Evolutionary conservation across 176 grass and related monocot genomes (phyloP), one percentile per base, ranked within the genome.

Genomic region (Alloteropsis semialata): DNA sequence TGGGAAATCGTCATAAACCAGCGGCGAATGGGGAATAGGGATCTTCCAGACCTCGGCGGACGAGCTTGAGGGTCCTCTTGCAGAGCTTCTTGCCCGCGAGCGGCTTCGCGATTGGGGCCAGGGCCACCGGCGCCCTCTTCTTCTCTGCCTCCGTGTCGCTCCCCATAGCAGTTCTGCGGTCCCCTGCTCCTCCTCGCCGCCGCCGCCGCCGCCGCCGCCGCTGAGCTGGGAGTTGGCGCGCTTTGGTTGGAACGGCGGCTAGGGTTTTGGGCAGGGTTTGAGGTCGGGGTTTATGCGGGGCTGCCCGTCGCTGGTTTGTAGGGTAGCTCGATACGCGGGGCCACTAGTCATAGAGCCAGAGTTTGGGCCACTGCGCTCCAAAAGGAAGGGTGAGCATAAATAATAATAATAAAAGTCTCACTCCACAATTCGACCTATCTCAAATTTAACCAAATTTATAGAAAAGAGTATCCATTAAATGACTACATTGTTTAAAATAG

Each of bases 31-130:
- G 19, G 28, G 11, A 18, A 19, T 0, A 18, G 33, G 19, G 63
- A 19, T 24, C 24, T 3, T 65, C 2, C 11, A 43, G 10, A 63
- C 76, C 82, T 76, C 71, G 74, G 53, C 90, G 81, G 57, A 94
- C 92, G 72, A 97, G 94, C 88, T 94, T 97, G 87, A 97, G 90
- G 76, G 85, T 92, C 38, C 77, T 55, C 88, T 94, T 94, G 87
- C 76, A 84, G 85, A 94, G 90, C 74, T 94, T 92, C 83, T 87
- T 92, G 17, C 90, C 89, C 9, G 90, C 90, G 24, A 97, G 87
- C 13, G 94, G 94, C 68, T 92, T 94, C 5, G 94, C 94, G 17
- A 97, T 97, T 9, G 86, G 80, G 16, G 87, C 71, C 21, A 94
- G 82, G 17, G 92, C 77, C 58, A 49, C 69, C 72, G 68, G 68